Percentiles rank a stretch among this genome's conserved stretches.
These are phyloP conservation scores for Aspergillus tamarii DNA, from an alignment of 2,329 filamentous ascomycete species.

Conservation along the genomic window DNA sequence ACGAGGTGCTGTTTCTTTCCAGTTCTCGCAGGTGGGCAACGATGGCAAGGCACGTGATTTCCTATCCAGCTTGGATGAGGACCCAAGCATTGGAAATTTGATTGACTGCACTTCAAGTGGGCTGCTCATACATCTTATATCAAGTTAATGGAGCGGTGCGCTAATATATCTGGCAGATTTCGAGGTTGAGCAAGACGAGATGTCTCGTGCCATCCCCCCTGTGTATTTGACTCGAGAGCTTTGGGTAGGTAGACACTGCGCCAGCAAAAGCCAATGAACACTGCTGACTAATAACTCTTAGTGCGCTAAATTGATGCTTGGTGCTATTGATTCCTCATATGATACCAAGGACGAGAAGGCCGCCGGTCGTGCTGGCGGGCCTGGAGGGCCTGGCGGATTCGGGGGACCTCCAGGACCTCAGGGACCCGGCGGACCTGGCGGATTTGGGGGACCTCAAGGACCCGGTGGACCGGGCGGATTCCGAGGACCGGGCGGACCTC, in stretches of 20 bases:
- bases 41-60: slow-evolving; percentile 67
- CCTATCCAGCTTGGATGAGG: slow-evolving; percentile 65
- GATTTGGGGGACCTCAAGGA: neutral
- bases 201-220: slow-evolving; percentile 63
- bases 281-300: slow-evolving; percentile 27
- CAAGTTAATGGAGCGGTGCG: neutral
- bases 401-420: slow-evolving; percentile 20
- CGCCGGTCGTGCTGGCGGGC: slow-evolving; percentile 37
- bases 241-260: slow-evolving; percentile 50
- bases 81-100: slow-evolving; percentile 62
- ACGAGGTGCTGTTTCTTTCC: slow-evolving; percentile 64
- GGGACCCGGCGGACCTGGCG: slow-evolving; percentile 19
- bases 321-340: slow-evolving; percentile 67
- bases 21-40: slow-evolving; percentile 71
- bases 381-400: slow-evolving; percentile 5
- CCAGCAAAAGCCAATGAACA: neutral
- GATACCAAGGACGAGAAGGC: slow-evolving; percentile 67
- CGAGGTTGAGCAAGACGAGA: slow-evolving; percentile 69
- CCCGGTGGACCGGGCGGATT: neutral
- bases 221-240: slow-evolving; percentile 67
- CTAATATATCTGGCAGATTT: slow-evolving; percentile 54
- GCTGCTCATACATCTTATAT: slow-evolving; percentile 28
- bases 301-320: slow-evolving; percentile 68
- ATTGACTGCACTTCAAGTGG: slow-evolving; percentile 71
- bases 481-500: slow-evolving; percentile 12